Percentiles rank a stretch among this genome's conserved stretches.
phyloP scores from a whole-genome alignment of 768 basidiomycete species.

The Boletus subcaerulescens region DNA sequence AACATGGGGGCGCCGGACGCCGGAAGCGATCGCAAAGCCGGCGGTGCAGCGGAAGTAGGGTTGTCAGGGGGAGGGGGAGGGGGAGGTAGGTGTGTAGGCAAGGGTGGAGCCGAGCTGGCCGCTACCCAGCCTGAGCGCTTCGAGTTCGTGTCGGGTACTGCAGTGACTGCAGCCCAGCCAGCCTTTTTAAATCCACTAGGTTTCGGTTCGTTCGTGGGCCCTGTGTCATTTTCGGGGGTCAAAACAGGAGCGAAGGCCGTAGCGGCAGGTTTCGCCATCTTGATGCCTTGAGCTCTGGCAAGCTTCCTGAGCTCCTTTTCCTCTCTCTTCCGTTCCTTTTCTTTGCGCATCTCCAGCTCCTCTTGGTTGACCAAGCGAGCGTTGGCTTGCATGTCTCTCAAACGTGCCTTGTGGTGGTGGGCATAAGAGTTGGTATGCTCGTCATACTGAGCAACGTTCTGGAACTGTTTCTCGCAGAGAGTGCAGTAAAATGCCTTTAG shows the following conservation, averaged over 20 bases:
- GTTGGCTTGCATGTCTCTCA: constrained; percentile 78
- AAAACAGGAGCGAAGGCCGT: constrained; percentile 15
- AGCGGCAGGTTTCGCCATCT: constrained; percentile 42
- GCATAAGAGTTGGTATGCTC: constrained; percentile 90
- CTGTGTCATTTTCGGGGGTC: constrained; percentile 18
- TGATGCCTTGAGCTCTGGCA: constrained; percentile 78
- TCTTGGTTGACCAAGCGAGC: constrained; percentile 62
- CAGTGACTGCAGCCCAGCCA: constrained; percentile 46
- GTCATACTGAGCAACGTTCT: constrained; percentile 82
- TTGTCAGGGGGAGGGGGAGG: constrained; percentile 12
- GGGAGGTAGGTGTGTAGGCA: constrained; percentile 10
- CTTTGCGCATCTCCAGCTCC: constrained; percentile 71
- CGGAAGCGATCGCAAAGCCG: constrained; percentile 13
- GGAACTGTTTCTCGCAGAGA: constrained; percentile 85
- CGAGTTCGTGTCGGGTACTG: constrained; percentile 8
- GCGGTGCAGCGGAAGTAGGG: constrained; percentile 13
- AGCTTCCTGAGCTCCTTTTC: constrained; percentile 84
- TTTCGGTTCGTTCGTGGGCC: constrained; percentile 13
- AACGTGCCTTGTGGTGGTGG: constrained; percentile 81
- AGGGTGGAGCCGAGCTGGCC: constrained; percentile 21
- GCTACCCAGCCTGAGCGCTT: constrained; percentile 16
- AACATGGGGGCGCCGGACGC: constrained; percentile 43
- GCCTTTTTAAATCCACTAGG: constrained; percentile 40
- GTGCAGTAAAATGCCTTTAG: constrained; percentile 76
- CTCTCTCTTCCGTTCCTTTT: constrained; percentile 83